Conservation (phyloP, 139 green algal genomes). For the Closterium sp. region DNA sequence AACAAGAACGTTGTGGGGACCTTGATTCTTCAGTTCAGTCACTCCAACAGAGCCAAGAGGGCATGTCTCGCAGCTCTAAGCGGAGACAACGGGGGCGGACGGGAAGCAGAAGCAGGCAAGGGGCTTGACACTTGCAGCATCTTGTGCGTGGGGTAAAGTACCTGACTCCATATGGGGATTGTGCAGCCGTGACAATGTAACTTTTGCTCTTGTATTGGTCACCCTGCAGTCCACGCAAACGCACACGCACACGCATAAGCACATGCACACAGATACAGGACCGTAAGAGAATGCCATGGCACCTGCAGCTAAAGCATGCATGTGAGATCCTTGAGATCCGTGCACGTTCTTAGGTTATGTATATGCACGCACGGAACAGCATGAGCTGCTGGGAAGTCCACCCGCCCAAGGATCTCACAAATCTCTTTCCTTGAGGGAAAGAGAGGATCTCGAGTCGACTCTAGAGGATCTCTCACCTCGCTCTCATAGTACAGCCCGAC, state of each 20-base stretch:
- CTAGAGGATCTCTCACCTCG: conserved; percentile 4
- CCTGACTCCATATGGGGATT: not conserved
- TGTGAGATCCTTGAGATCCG: too few relatives aligned
- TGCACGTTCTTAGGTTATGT: too few relatives aligned
- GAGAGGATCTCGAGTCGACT: too few relatives aligned
- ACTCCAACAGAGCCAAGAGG: too few relatives aligned
- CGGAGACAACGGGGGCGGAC: too few relatives aligned
- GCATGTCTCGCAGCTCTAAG: too few relatives aligned
- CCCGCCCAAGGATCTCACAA: not conserved
- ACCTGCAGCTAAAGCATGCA: too few relatives aligned
- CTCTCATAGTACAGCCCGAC: conserved; percentile 73
- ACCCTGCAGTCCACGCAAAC: not conserved
- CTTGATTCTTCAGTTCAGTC: too few relatives aligned
- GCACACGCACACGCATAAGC: not conserved
- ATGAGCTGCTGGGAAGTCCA: not conserved
- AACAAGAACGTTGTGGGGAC: not conserved
- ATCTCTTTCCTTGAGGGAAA: too few relatives aligned
- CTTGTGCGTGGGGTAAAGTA: too few relatives aligned
- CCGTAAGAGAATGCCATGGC: not conserved
- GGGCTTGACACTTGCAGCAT: too few relatives aligned
- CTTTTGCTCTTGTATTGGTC: not conserved
- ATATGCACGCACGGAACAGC: not conserved
- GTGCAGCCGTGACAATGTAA: not conserved
- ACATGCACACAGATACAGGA: not conserved
- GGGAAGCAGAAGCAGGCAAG: too few relatives aligned